phyloP scores from a whole-genome alignment of 208 protist species.

The Crithidia sp. region DNA sequence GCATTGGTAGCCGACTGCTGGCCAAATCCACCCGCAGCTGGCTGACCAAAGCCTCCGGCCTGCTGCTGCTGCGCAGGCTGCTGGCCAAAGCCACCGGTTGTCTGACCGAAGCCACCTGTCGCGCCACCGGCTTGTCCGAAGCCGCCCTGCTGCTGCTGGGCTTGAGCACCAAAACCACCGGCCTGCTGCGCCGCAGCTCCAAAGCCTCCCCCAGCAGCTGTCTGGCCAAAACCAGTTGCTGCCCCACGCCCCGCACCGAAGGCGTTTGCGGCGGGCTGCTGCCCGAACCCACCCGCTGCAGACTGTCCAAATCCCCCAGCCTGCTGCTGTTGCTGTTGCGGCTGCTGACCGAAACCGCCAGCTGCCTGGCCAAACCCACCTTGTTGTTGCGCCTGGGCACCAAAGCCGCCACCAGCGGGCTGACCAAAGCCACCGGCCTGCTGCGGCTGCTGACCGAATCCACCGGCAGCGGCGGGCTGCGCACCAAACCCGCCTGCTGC shows the following conservation, averaged over 20 bases:
- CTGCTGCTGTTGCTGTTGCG: slow-evolving; percentile 12
- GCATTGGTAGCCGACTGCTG: neutral
- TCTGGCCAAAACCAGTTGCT: slow-evolving; percentile 18
- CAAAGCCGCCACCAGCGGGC: slow-evolving; percentile 36
- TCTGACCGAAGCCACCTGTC: slow-evolving; percentile 44
- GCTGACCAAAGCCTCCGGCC: slow-evolving; percentile 14
- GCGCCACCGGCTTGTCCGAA: neutral
- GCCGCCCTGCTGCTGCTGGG: neutral
- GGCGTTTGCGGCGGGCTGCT: slow-evolving; percentile 24
- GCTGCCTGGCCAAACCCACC: slow-evolving; percentile 20
- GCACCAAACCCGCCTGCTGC: neutral
- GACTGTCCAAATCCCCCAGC: slow-evolving; percentile 30
- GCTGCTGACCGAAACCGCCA: slow-evolving; percentile 9
- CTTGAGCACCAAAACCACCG: neutral
- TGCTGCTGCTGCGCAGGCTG: slow-evolving; percentile 18
- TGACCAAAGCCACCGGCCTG: slow-evolving; percentile 31
- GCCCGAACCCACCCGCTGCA: slow-evolving; percentile 34
- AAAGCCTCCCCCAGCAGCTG: slow-evolving; percentile 3
- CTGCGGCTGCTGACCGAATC: neutral
- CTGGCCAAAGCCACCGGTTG: slow-evolving; percentile 27
- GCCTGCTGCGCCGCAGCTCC: neutral
- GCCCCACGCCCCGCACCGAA: slow-evolving; percentile 38
- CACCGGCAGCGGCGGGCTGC: slow-evolving; percentile 18
- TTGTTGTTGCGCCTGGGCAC: neutral
- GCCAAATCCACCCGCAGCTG: slow-evolving; percentile 20